These are phyloP conservation scores for Magnusiomyces ingens DNA, from an alignment of 1,139 yeast species.

Conservation along the genomic window DNA sequence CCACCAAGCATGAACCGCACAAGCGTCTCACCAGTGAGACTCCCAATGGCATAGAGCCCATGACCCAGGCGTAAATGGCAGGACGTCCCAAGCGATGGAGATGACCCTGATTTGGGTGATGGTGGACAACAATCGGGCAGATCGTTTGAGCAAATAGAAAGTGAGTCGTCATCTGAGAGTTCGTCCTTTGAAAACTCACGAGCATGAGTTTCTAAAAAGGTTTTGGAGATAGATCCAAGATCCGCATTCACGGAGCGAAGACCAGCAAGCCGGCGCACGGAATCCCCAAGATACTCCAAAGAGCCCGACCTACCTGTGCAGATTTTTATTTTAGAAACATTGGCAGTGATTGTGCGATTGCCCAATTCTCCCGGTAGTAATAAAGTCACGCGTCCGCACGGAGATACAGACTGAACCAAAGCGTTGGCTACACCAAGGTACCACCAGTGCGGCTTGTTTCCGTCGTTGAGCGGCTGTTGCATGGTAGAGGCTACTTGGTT, in stretches of 20 bases:
- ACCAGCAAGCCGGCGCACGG: conserved; percentile 11
- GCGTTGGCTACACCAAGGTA: conserved; percentile 31
- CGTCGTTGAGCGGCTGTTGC: too few species aligned
- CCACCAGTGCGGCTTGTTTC: too few species aligned
- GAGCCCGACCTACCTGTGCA: conserved; percentile 30
- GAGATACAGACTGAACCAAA: conserved; percentile 19
- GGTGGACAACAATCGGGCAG: too few species aligned
- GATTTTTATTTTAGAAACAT: conserved; percentile 20
- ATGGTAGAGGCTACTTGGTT: too few species aligned
- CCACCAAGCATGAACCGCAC: conserved; percentile 31
- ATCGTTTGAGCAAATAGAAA: too few species aligned
- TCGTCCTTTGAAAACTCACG: too few species aligned
- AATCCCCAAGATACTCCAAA: conserved; percentile 20
- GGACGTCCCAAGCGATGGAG: too few species aligned
- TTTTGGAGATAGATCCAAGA: conserved; percentile 4
- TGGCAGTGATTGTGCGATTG: too few species aligned
- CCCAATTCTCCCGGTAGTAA: too few species aligned
- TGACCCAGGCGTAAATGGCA: conserved; percentile 8
- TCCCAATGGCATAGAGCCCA: conserved; percentile 28
- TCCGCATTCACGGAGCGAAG: conserved; percentile 9
- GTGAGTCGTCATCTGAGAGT: too few species aligned
- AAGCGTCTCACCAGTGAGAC: conserved; percentile 31
- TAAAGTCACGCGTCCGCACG: conserved; percentile 16
- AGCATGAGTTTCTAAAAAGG: conserved; percentile 1
- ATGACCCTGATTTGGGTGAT: too few species aligned